Evolutionary conservation across 768 basidiomycete genomes (phyloP), one percentile per base, ranked within the genome.

Genomic region (Antrodiella citrinella): DNA sequence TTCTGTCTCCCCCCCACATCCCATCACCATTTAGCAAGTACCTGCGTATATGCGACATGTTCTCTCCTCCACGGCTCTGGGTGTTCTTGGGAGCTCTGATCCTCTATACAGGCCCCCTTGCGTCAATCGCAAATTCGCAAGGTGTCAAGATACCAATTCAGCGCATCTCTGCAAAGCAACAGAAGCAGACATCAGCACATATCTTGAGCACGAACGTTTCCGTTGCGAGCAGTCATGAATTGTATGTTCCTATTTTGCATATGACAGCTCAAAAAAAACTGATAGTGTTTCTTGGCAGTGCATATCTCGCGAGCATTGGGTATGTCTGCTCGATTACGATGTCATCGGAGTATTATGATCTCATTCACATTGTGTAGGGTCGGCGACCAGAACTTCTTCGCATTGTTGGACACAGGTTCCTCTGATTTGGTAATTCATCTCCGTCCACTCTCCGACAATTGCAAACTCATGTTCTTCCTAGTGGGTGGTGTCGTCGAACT

Each of bases 381-480:
- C 42, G 73, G 72, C 43, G 67, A 65, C 3, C 72, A 75, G 58
- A 52, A 63, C 38, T 71, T 80, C 50, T 65, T 66, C 58, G 65
- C 73, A 19, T 69, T 76, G 3, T 63, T 79, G 23, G 78, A 80
- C 57, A 80, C 80, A 5, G 80, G 79, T 44, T 81, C 78, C 3
- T 72, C 80, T 1, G 80, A 80, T 59, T 57, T 81, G 55, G 78
- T 77, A 55, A 43, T 68, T 58, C 18, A 11, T 49, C 10, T 12
- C 9, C 1, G 45, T 26, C 44, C 38, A 23, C 43, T 49, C 11
- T n/a, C 56, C 19, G 7, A 3, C 57, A n/a, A n/a, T n/a, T n/a
- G n/a, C 41, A 43, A 19, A 50, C 44, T 48, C 20, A 15, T 15
- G 9, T 35, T 25, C 25, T 10, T 22, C 26, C 13, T 38, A 72